phyloP scores from a whole-genome alignment of 2,329 filamentous ascomycete species.

The Xylariales sp. region DNA sequence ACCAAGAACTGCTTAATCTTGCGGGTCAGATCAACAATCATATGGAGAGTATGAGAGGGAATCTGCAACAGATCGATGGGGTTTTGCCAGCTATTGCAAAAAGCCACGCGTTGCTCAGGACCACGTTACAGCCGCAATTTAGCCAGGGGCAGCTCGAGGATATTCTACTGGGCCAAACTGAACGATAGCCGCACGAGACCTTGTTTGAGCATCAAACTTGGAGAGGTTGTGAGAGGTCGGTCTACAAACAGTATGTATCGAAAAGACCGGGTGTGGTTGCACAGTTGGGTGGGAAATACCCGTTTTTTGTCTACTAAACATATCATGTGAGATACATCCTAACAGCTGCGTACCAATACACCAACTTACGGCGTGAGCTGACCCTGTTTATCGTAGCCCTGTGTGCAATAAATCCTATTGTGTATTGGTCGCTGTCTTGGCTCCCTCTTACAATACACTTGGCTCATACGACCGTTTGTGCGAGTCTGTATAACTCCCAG shows the following conservation, averaged over 20 bases:
- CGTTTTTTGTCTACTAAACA: constrained; percentile 13
- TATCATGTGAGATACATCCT: constrained; percentile 17
- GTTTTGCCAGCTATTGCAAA: constrained; percentile 61
- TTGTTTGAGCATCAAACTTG: constrained; percentile 4
- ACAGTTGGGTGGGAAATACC: constrained; percentile 14
- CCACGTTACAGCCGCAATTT: constrained; percentile 60
- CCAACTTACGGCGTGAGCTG: not conserved
- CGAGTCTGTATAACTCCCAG: constrained; percentile 22
- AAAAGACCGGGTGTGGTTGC: constrained; percentile 18
- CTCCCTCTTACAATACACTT: constrained; percentile 11
- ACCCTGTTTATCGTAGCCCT: not conserved
- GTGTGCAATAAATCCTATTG: constrained; percentile 11
- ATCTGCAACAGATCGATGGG: constrained; percentile 65
- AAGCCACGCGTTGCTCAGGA: constrained; percentile 62
- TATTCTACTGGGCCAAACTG: constrained; percentile 54
- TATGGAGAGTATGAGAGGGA: constrained; percentile 66
- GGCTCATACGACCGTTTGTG: constrained; percentile 13
- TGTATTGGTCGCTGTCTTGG: constrained; percentile 1
- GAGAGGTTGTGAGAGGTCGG: constrained; percentile 1
- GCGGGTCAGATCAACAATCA: constrained; percentile 64
- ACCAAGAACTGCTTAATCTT: constrained; percentile 59
- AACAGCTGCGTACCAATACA: constrained; percentile 9
- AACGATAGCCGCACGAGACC: constrained; percentile 22
- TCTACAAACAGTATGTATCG: constrained; percentile 4
- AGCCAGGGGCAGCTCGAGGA: constrained; percentile 59